phyloP scores from a whole-genome alignment of 148 eudicot genomes.

The Simmondsia chinensis region DNA sequence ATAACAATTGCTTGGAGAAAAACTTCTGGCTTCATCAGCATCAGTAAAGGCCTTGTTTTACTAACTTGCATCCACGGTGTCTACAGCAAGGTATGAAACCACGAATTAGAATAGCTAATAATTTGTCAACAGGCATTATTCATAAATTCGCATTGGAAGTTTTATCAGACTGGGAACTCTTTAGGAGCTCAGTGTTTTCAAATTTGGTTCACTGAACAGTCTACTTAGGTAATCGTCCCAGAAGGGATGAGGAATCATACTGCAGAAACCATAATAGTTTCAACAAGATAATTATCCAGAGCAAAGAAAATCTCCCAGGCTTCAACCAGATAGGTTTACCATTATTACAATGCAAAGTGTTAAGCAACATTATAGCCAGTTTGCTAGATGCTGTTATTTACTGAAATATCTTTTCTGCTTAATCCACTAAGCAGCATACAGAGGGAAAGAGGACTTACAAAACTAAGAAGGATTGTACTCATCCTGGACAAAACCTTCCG shows the following conservation, averaged over 20 bases:
- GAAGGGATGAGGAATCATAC: too few species aligned
- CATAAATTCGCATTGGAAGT: background rate
- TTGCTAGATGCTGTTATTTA: background rate
- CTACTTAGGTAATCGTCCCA: too few species aligned
- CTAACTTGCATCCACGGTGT: constrained; percentile 49
- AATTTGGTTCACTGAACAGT: too few species aligned
- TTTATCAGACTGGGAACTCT: too few species aligned
- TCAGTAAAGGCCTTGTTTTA: constrained; percentile 21
- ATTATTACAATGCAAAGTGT: background rate
- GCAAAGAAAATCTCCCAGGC: too few species aligned
- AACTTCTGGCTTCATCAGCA: constrained; percentile 29
- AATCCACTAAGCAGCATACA: background rate
- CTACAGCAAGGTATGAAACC: constrained; percentile 13
- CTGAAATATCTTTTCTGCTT: background rate
- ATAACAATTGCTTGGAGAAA: constrained; percentile 22
- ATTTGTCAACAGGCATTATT: background rate
- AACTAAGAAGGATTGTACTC: constrained; percentile 28
- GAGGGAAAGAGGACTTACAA: constrained; percentile 21
- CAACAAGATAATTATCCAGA: too few species aligned
- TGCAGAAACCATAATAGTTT: too few species aligned
- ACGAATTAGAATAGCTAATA: background rate
- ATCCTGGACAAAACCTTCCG: constrained; percentile 20
- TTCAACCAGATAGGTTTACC: too few species aligned
- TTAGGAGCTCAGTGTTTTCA: too few species aligned
- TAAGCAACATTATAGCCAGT: background rate